phyloP scores from a whole-genome alignment of 345 rosid genomes.

The Boechera divaricarpa region DNA sequence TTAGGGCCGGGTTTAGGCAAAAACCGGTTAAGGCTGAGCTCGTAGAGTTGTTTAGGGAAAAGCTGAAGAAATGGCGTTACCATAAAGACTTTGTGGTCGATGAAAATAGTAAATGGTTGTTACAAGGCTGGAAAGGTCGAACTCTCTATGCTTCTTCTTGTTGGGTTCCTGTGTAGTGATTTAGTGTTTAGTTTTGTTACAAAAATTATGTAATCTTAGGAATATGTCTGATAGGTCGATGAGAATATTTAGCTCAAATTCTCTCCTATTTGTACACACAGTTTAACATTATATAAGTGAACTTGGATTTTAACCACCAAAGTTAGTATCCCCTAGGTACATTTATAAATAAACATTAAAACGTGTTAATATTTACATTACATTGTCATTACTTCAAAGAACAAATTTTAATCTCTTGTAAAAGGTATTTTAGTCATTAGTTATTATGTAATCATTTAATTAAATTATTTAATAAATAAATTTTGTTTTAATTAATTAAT shows the following conservation, averaged over 20 bases:
- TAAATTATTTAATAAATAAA: no score
- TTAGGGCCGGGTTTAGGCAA: constrained; percentile 70
- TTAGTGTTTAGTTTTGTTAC: constrained; percentile 13
- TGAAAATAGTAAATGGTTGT: constrained; percentile 66
- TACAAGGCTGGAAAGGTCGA: constrained; percentile 90
- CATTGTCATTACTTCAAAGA: no score
- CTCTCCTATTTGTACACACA: no score
- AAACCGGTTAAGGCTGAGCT: constrained; percentile 50
- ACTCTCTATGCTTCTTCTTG: constrained; percentile 59
- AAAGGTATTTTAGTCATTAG: no score
- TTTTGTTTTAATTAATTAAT: no score
- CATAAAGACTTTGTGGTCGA: constrained; percentile 73
- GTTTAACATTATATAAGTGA: no score
- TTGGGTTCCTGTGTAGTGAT: constrained; percentile 57
- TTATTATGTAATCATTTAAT: no score
- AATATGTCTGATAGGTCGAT: not conserved
- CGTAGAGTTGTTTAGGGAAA: constrained; percentile 45
- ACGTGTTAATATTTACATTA: no score
- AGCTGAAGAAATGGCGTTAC: constrained; percentile 50
- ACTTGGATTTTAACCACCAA: no score
- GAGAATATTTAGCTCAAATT: not conserved
- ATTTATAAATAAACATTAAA: no score
- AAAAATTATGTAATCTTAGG: constrained; percentile 4
- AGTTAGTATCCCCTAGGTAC: no score
- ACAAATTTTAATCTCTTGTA: no score